Base-by-base conservation (phyloP, 495 filamentous ascomycete species). In the Hypoxylon crocopeplum region DNA sequence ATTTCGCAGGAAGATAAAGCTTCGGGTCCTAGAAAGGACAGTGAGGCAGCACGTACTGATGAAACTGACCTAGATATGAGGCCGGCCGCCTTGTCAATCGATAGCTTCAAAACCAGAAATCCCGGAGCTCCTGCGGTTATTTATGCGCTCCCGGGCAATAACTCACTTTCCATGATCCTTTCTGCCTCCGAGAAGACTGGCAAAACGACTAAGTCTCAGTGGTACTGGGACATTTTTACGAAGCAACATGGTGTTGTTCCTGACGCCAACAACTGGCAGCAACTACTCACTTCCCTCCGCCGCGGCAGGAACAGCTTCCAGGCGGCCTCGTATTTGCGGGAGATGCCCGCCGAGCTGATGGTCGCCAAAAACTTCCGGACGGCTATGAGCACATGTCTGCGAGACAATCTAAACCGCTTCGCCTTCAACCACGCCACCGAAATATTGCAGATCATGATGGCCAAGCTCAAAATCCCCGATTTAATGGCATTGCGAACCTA, bases 171-270 rank as follows among this genome's bases (percentile, higher is more conserved):
- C 15, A 63, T 93, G 11, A 65, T 93, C 21, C 60, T 94, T 34
- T 72, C 85, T 41, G 80, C 88, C 5, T 84, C 89, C 51, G 62
- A 75, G 11, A 75, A 77, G 12, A 78, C 85, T 15, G 68, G 77
- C 13, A 72, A 75, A 27, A 79, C 78, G 7, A 70, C 77, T 13
- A 60, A 75, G 0, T 86, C 84, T 10, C 69, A 73, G 21, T 74
- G 76, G 11, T 97, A 97, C 74, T 96, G 91, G 92, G 69, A 85
- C 7, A 64, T 86, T 8, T 74, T 97, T 55, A 91, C 88, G 0
- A 63, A 67, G 0, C 24, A 67, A 2, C 73, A 83, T 64, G 68
- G 64, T 17, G 69, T 97, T 50, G 57, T 74, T 2, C 92, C 93
- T 4, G 94, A 98, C 69, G 45, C 72, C 7, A 75, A 83, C 17